These are phyloP conservation scores for Trichoderma sp. DNA, from an alignment of 2,329 filamentous ascomycete species.

Conservation along the genomic window DNA sequence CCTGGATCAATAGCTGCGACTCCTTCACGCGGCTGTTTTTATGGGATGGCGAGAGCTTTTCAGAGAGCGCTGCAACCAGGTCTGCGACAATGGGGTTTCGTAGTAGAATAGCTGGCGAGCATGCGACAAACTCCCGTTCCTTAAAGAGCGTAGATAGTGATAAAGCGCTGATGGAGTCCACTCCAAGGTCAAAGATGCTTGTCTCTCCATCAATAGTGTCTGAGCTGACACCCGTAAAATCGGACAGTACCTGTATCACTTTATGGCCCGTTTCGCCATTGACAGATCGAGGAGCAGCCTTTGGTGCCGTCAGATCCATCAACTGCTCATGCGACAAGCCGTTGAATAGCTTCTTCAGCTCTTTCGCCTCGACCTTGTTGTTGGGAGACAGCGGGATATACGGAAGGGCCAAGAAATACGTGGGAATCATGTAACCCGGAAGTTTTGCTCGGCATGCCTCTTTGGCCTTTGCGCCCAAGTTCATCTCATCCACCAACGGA, in stretches of 20 bases:
- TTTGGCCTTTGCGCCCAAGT: conserved; percentile 50
- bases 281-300: background rate
- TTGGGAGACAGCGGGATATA: conserved; percentile 80
- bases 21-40: conserved; percentile 41
- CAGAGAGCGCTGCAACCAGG: conserved; percentile 43
- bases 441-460: conserved; percentile 68
- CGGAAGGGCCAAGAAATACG: conserved; percentile 72
- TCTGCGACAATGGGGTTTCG: conserved; percentile 56
- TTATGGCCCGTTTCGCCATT: conserved; percentile 42
- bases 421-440: conserved; percentile 88
- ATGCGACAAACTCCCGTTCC: conserved; percentile 58
- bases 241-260: conserved; percentile 56
- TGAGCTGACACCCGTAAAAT: conserved; percentile 50
- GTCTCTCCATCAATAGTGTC: conserved; percentile 53
- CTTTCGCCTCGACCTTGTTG: conserved; percentile 82
- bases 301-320: conserved; percentile 52
- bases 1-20: conserved; percentile 61
- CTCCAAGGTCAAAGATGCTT: conserved; percentile 80
- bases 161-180: conserved; percentile 86
- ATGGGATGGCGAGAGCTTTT: background rate
- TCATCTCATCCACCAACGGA: conserved; percentile 35
- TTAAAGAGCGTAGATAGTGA: conserved; percentile 67
- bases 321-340: conserved; percentile 61
- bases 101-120: conserved; percentile 68
- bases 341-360: conserved; percentile 66